These are phyloP conservation scores for Didymosphaeria variabile DNA, from an alignment of 2,329 filamentous ascomycete genomes.

Conservation along the genomic window DNA sequence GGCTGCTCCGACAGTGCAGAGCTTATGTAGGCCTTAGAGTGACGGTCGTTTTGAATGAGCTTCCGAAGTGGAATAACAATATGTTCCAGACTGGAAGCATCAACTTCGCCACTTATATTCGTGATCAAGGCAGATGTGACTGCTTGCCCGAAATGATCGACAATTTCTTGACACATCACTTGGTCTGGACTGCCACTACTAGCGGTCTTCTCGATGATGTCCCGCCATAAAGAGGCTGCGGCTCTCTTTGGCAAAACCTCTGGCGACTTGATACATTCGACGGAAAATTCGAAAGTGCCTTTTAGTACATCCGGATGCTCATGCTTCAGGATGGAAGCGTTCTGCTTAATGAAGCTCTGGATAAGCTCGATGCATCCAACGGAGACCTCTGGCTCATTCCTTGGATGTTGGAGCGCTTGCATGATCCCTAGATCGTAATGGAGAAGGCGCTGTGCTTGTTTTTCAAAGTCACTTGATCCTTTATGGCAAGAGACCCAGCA, in stretches of 20 bases:
- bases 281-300: conserved; percentile 74
- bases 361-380: conserved; percentile 79
- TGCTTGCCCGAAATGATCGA: conserved; percentile 43
- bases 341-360: conserved; percentile 68
- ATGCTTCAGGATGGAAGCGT: conserved; percentile 69
- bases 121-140: conserved; percentile 43
- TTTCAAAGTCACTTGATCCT: conserved; percentile 51
- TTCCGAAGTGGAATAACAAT: conserved; percentile 44
- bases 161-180: conserved; percentile 45
- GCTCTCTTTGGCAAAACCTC: conserved; percentile 80
- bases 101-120: conserved; percentile 49
- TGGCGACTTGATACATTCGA: conserved; percentile 73
- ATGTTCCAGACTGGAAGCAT: conserved; percentile 45
- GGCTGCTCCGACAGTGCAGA: conserved; percentile 41
- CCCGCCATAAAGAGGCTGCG: conserved; percentile 75
- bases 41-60: conserved; percentile 41
- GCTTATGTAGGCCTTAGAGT: conserved; percentile 42
- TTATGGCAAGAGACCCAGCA: conserved; percentile 64
- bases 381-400: conserved; percentile 74
- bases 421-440: conserved; percentile 71
- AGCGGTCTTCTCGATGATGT: conserved; percentile 45
- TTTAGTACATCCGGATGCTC: conserved; percentile 67
- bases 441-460: conserved; percentile 52
- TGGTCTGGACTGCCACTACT: conserved; percentile 40
- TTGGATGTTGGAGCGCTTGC: conserved; percentile 67